Conservation (phyloP, 441 rosid species). For the Gossypium armourianum region DNA sequence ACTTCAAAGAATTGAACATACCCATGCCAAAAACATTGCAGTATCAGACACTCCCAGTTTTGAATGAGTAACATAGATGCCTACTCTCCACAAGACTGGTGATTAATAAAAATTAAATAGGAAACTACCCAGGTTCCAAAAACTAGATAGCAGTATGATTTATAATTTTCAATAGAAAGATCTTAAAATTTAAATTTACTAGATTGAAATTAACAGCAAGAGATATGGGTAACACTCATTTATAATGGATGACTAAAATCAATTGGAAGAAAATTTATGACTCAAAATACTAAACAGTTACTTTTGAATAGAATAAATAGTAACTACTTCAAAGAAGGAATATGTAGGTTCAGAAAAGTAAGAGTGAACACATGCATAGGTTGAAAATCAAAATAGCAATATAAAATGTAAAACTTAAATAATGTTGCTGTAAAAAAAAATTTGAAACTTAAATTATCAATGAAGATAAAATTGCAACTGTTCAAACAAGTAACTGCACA, state of each 20-base stretch:
- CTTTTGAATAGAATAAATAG: neutral
- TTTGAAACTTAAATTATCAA: conserved; percentile 1
- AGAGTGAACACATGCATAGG: neutral
- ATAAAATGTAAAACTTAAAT: neutral
- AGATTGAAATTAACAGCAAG: neutral
- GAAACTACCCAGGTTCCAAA: neutral
- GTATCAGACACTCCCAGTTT: neutral
- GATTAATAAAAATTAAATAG: neutral
- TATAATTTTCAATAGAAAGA: neutral
- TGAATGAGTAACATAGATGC: neutral
- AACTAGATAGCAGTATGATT: neutral
- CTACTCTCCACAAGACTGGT: neutral
- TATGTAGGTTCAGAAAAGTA: neutral
- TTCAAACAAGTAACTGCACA: neutral
- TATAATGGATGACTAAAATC: neutral
- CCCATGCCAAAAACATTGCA: neutral
- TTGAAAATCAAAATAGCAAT: conserved; percentile 1
- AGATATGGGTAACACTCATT: neutral
- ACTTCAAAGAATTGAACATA: neutral
- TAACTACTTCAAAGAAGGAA: neutral
- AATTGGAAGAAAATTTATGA: neutral
- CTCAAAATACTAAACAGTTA: neutral
- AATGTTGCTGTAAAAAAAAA: neutral
- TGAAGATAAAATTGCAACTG: neutral
- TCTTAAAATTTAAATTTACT: neutral